phyloP scores from a whole-genome alignment of 768 basidiomycete species.

The Amanita subjunquillea region DNA sequence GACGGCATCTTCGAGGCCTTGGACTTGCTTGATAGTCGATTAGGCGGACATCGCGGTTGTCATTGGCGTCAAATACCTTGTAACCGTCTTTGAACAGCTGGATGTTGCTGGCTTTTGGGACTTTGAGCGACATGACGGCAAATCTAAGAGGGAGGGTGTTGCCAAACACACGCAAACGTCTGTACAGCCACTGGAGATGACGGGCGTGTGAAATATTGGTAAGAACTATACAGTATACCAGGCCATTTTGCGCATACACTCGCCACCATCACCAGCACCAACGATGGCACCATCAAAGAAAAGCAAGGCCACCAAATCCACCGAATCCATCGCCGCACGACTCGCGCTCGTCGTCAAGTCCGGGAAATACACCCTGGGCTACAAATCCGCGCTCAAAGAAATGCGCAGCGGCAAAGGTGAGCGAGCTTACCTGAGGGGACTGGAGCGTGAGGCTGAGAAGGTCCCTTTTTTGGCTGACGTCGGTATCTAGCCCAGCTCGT shows the following conservation, averaged over 20 bases:
- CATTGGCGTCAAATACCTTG: constrained; percentile 45
- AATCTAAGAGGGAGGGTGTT: background rate
- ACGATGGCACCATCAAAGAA: constrained; percentile 91
- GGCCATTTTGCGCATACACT: constrained; percentile 9
- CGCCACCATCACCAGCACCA: constrained; percentile 10
- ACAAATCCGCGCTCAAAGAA: constrained; percentile 97
- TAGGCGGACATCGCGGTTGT: background rate
- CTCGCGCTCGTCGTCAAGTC: constrained; percentile 98
- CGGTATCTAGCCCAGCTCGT: constrained; percentile 82
- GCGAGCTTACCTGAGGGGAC: constrained; percentile 44
- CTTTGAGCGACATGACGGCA: constrained; percentile 77
- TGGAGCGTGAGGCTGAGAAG: constrained; percentile 99
- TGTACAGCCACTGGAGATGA: background rate
- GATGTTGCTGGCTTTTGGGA: constrained; percentile 78
- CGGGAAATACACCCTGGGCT: constrained; percentile 93
- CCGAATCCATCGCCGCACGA: constrained; percentile 87
- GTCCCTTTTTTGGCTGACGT: constrained; percentile 71
- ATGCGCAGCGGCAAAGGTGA: constrained; percentile 97
- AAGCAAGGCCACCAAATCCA: constrained; percentile 87
- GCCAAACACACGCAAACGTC: background rate
- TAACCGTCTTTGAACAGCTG: constrained; percentile 98
- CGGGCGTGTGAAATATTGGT: constrained; percentile 1
- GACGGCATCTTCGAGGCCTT: constrained; percentile 95
- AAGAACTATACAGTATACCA: constrained; percentile 19
- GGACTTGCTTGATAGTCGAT: constrained; percentile 39